Conservation (phyloP, 768 basidiomycete species). For the Cystobasidium ongulense region DNA sequence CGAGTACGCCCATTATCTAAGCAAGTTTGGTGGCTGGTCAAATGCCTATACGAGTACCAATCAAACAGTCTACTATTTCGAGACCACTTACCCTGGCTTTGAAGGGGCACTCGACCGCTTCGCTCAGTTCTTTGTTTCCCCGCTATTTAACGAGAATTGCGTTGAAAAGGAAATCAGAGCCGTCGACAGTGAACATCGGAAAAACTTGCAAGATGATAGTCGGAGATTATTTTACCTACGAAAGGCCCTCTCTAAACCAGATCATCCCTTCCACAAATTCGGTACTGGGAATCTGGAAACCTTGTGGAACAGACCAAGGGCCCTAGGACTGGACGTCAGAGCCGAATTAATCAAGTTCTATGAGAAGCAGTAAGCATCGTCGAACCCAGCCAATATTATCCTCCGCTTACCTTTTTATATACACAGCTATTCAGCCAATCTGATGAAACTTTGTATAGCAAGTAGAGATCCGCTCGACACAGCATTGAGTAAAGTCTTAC, state of each 20-base stretch:
- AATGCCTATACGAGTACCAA: constrained; percentile 88
- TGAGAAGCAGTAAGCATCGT: constrained; percentile 41
- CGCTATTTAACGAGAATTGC: constrained; percentile 74
- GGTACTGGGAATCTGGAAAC: constrained; percentile 48
- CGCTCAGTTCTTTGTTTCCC: constrained; percentile 75
- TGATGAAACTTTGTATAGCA: constrained; percentile 48
- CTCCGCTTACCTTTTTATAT: too few species aligned
- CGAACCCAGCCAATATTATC: too few species aligned
- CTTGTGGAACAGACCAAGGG: constrained; percentile 46
- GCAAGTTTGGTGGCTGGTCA: constrained; percentile 49
- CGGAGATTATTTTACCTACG: constrained; percentile 90
- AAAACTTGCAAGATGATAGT: constrained; percentile 78
- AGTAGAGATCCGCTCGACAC: constrained; percentile 38
- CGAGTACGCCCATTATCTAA: constrained; percentile 10
- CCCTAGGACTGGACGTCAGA: constrained; percentile 46
- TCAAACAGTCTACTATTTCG: constrained; percentile 65
- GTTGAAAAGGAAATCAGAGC: constrained; percentile 85
- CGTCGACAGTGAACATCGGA: constrained; percentile 92
- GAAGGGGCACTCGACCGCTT: constrained; percentile 46
- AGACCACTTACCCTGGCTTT: constrained; percentile 50
- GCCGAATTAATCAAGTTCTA: constrained; percentile 49
- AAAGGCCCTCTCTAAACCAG: constrained; percentile 52
- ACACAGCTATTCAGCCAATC: constrained; percentile 46
- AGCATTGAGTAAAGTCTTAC: neutral
- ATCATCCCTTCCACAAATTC: constrained; percentile 48